Conservation (phyloP, 345 rosid species). For the Populus alba region DNA sequence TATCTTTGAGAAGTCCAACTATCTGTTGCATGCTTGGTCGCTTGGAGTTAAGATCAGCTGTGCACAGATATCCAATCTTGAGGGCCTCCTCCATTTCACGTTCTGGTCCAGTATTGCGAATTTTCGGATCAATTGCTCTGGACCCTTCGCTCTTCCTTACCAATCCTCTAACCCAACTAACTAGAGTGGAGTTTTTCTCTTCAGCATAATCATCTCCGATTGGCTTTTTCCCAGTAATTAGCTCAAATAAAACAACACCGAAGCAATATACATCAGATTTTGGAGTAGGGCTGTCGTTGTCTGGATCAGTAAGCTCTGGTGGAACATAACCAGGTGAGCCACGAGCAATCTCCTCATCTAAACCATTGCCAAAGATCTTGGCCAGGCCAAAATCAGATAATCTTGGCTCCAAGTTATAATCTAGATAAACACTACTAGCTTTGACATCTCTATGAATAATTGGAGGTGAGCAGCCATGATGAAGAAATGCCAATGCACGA, state of each 20-base stretch:
- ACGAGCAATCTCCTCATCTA: conserved; percentile 61
- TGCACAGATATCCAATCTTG: conserved; percentile 90
- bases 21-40: conserved; percentile 96
- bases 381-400: conserved; percentile 85
- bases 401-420: conserved; percentile 76
- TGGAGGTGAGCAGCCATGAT: conserved; percentile 91
- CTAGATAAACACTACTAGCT: conserved; percentile 87
- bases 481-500: conserved; percentile 87
- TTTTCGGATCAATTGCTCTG: conserved; percentile 71
- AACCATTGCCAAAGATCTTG: conserved; percentile 71
- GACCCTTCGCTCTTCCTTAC: conserved; percentile 59
- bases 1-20: conserved; percentile 92
- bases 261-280: conserved; percentile 91
- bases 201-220: conserved; percentile 67
- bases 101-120: conserved; percentile 57
- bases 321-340: conserved; percentile 82
- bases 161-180: conserved; percentile 72
- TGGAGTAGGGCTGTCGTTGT: conserved; percentile 56
- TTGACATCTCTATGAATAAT: conserved; percentile 84
- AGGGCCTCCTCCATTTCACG: conserved; percentile 77
- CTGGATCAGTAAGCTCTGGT: conserved; percentile 68
- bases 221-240: conserved; percentile 74
- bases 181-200: conserved; percentile 52
- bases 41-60: conserved; percentile 77
- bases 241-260: conserved; percentile 80